phyloP scores from a whole-genome alignment of 768 basidiomycete genomes.

The Lanmaoa rubissima region DNA sequence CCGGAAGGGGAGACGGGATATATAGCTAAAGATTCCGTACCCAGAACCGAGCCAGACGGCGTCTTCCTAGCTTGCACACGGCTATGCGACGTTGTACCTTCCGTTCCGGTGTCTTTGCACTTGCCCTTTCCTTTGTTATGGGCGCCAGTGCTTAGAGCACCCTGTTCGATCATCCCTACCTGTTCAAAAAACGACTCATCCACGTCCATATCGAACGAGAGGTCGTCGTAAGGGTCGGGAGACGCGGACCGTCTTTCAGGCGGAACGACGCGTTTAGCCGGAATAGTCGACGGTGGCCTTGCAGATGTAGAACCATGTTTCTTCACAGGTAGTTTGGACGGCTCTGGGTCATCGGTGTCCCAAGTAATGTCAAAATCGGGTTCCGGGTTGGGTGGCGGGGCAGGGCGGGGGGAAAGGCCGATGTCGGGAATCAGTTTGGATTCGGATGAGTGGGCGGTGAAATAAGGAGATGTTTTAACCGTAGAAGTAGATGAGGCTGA shows the following conservation, averaged over 20 bases:
- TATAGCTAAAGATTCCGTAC: constrained; percentile 13
- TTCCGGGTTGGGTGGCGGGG: constrained; percentile 16
- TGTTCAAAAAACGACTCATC: constrained; percentile 42
- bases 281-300: background rate
- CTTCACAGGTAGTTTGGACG: constrained; percentile 5
- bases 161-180: constrained; percentile 28
- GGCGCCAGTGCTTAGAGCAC: constrained; percentile 10
- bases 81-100: background rate
- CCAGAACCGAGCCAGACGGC: constrained; percentile 9
- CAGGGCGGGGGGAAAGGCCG: constrained; percentile 30
- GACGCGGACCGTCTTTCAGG: constrained; percentile 14
- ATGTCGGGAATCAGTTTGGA: constrained; percentile 25
- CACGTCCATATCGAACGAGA: constrained; percentile 35
- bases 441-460: constrained; percentile 8
- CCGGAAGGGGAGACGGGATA: constrained; percentile 7
- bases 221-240: constrained; percentile 33
- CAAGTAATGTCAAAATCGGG: constrained; percentile 26
- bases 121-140: constrained; percentile 24
- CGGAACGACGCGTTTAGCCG: constrained; percentile 1
- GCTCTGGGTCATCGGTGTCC: constrained; percentile 33
- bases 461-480: constrained; percentile 21
- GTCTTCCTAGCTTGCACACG: constrained; percentile 6
- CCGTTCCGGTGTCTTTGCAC: constrained; percentile 8
- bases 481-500: constrained; percentile 1
- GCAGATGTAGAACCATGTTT: constrained; percentile 13